Conservation (phyloP, 257 asterid genomes). For the Anisodus acutangulus region DNA sequence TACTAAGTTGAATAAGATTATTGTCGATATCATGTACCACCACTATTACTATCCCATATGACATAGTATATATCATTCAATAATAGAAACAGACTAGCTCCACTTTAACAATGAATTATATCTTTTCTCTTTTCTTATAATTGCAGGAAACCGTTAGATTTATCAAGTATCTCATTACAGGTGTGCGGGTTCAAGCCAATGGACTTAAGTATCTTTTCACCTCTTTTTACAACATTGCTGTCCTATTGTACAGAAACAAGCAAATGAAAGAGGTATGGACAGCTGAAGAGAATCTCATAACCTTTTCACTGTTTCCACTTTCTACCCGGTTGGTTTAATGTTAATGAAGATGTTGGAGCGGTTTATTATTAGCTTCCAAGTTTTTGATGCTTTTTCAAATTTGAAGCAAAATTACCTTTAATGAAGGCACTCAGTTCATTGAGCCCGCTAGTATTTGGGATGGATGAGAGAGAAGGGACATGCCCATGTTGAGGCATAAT, state of each 20-base stretch:
- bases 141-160: conserved; percentile 69
- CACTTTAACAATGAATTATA: neutral
- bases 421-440: neutral
- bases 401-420: conserved; percentile 2
- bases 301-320: conserved; percentile 13
- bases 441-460: neutral
- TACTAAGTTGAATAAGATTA: conserved; percentile 8
- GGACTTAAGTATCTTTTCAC: conserved; percentile 74
- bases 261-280: conserved; percentile 66
- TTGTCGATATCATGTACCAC: neutral
- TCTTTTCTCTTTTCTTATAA: conserved; percentile 17
- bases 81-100: neutral
- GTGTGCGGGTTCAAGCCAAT: conserved; percentile 60
- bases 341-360: neutral
- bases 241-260: conserved; percentile 61
- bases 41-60: conserved; percentile 5
- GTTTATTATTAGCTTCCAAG: neutral
- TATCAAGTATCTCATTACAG: conserved; percentile 60
- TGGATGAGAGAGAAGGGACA: neutral
- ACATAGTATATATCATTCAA: neutral
- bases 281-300: conserved; percentile 23
- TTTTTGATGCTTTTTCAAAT: conserved; percentile 14
- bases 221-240: conserved; percentile 80
- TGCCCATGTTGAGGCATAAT: neutral
- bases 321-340: conserved; percentile 4